Conservation (phyloP, 805 yeast genomes). For the Ogataea pignaliae region DNA sequence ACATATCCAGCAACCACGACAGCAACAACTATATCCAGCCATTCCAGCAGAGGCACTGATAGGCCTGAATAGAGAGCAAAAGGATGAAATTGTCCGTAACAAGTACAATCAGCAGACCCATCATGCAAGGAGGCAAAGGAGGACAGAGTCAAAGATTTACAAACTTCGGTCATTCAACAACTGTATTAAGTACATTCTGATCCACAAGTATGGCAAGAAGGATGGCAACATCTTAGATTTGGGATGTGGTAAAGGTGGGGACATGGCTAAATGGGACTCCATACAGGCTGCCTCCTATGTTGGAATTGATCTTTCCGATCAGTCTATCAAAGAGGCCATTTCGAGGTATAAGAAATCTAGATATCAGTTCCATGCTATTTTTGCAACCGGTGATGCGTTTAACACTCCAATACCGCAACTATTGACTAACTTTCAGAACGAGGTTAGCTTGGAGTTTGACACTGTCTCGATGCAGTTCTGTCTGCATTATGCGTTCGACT, state of each 20-base stretch:
- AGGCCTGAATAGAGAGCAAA: constrained; percentile 32
- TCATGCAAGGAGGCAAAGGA: constrained; percentile 53
- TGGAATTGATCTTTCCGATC: constrained; percentile 90
- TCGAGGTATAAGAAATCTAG: constrained; percentile 58
- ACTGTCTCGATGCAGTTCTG: constrained; percentile 89
- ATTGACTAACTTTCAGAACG: constrained; percentile 57
- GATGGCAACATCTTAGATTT: constrained; percentile 68
- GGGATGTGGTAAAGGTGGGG: constrained; percentile 99
- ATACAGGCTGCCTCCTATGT: constrained; percentile 71
- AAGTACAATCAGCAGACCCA: constrained; percentile 86
- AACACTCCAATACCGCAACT: constrained; percentile 63
- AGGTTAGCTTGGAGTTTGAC: constrained; percentile 76
- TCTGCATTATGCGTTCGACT: constrained; percentile 89
- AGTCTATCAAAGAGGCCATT: constrained; percentile 79
- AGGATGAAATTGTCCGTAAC: constrained; percentile 66
- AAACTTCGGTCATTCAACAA: constrained; percentile 87
- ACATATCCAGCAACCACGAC: not conserved
- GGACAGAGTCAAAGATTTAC: constrained; percentile 79
- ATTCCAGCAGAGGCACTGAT: constrained; percentile 16
- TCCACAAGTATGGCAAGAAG: constrained; percentile 59
- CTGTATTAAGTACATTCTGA: constrained; percentile 80
- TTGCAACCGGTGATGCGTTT: constrained; percentile 92
- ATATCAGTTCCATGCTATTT: constrained; percentile 48
- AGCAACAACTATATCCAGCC: constrained; percentile 8
- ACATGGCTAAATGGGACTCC: constrained; percentile 81